Percentiles rank a stretch among this genome's conserved stretches.
phyloP scores from a whole-genome alignment of 2,329 filamentous ascomycete genomes.

The Botrytis fabae region DNA sequence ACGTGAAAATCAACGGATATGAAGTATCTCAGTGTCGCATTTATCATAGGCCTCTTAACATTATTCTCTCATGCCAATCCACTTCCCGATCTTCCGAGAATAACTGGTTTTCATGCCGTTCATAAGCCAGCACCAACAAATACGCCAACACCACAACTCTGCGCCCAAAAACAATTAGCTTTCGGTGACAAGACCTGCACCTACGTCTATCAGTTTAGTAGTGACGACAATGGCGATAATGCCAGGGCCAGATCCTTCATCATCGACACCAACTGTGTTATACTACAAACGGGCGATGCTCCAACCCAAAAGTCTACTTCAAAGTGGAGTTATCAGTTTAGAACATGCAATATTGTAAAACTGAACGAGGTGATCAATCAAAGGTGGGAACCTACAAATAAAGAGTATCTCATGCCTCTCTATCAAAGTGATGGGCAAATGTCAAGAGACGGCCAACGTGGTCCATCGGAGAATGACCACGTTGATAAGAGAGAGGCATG shows the following conservation, averaged over 20 bases:
- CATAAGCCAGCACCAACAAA: not conserved
- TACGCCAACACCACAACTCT: conserved; percentile 5
- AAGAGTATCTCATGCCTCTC: conserved; percentile 8
- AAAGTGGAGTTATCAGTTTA: not conserved
- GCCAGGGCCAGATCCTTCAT: not conserved
- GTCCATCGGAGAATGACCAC: not conserved
- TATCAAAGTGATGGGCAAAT: not conserved
- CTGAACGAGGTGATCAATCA: not conserved
- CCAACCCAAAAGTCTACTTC: not conserved
- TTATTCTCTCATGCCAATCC: not conserved
- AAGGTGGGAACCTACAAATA: not conserved
- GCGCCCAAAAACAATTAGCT: not conserved
- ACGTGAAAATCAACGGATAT: not conserved
- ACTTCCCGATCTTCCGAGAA: not conserved
- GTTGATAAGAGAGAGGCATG: not conserved
- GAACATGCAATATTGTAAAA: not conserved
- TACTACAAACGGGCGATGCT: not conserved
- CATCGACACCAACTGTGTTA: not conserved
- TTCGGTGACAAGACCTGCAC: conserved; percentile 1
- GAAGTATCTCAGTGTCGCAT: not conserved
- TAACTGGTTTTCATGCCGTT: not conserved
- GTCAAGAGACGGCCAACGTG: not conserved
- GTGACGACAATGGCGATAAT: not conserved
- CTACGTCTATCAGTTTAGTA: not conserved
- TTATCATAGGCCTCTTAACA: not conserved